phyloP scores from a whole-genome alignment of 306 rosid genomes.

The Rubus idaeus region DNA sequence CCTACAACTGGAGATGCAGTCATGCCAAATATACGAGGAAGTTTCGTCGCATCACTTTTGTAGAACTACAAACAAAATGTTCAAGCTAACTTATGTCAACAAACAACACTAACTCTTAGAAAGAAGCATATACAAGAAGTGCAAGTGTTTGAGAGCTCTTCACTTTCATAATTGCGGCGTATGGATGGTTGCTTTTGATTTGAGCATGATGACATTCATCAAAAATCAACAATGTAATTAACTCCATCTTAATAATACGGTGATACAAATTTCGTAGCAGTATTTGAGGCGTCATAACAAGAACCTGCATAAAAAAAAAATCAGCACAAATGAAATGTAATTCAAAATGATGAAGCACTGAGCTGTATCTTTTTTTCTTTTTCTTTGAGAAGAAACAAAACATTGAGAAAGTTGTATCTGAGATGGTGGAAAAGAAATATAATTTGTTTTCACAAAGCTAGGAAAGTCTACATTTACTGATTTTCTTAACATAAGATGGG shows the following conservation, averaged over 20 bases:
- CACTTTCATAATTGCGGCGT: conserved; percentile 91
- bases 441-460: neutral
- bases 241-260: conserved; percentile 81
- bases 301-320: conserved; percentile 56
- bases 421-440: neutral
- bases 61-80: conserved; percentile 53
- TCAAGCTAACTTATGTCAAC: conserved; percentile 25
- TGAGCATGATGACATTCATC: conserved; percentile 99
- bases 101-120: conserved; percentile 9
- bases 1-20: conserved; percentile 98
- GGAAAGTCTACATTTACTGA: neutral
- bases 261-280: conserved; percentile 63
- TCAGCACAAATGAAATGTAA: conserved; percentile 13
- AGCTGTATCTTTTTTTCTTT: neutral
- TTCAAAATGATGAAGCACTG: conserved; percentile 10
- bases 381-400: neutral
- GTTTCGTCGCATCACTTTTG: conserved; percentile 38
- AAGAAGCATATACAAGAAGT: conserved; percentile 20
- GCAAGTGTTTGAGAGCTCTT: conserved; percentile 29
- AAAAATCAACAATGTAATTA: conserved; percentile 77
- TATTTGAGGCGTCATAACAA: conserved; percentile 89
- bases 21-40: conserved; percentile 97
- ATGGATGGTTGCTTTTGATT: conserved; percentile 79
- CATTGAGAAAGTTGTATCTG: neutral
- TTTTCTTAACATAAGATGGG: neutral